Percentiles rank a stretch among this genome's conserved stretches.
phyloP scores from a whole-genome alignment of 2,329 filamentous ascomycete species.

The Pleoardoris graminearum region DNA sequence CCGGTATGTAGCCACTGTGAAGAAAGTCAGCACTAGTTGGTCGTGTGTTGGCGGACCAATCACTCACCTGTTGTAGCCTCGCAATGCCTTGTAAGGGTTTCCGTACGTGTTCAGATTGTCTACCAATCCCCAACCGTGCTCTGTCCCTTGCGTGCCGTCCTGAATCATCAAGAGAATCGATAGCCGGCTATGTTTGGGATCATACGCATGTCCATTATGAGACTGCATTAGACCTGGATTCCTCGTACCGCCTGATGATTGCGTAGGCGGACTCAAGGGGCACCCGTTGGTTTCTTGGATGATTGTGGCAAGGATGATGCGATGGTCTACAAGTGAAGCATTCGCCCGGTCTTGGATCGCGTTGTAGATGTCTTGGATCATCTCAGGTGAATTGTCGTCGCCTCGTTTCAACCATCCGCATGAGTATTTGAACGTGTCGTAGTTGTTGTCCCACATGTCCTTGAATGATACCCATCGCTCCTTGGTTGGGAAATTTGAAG shows the following conservation, averaged over 20 bases:
- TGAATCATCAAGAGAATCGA: constrained; percentile 21
- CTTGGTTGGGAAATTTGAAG: constrained; percentile 24
- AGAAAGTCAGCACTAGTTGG: neutral
- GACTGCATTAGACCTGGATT: constrained; percentile 33
- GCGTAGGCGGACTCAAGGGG: constrained; percentile 14
- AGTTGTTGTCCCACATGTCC: constrained; percentile 30
- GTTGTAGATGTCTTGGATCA: constrained; percentile 18
- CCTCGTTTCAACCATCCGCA: constrained; percentile 20
- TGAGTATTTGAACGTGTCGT: constrained; percentile 23
- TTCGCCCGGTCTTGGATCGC: constrained; percentile 20
- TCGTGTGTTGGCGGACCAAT: too few species aligned
- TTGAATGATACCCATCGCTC: constrained; percentile 29
- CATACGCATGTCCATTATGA: constrained; percentile 22
- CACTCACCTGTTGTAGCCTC: constrained; percentile 15
- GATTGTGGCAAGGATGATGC: constrained; percentile 20
- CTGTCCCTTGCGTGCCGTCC: constrained; percentile 20
- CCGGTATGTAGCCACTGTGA: constrained; percentile 16
- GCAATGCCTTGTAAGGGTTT: constrained; percentile 17
- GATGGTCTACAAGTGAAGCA: constrained; percentile 18
- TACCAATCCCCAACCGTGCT: constrained; percentile 17
- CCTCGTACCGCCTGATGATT: constrained; percentile 17
- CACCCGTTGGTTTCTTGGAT: constrained; percentile 20
- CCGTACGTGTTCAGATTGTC: constrained; percentile 19
- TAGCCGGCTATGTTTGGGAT: constrained; percentile 18
- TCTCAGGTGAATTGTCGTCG: constrained; percentile 16